These are phyloP conservation scores for Metschnikowia orientalis DNA, from an alignment of 805 yeast genomes.

Conservation along the genomic window DNA sequence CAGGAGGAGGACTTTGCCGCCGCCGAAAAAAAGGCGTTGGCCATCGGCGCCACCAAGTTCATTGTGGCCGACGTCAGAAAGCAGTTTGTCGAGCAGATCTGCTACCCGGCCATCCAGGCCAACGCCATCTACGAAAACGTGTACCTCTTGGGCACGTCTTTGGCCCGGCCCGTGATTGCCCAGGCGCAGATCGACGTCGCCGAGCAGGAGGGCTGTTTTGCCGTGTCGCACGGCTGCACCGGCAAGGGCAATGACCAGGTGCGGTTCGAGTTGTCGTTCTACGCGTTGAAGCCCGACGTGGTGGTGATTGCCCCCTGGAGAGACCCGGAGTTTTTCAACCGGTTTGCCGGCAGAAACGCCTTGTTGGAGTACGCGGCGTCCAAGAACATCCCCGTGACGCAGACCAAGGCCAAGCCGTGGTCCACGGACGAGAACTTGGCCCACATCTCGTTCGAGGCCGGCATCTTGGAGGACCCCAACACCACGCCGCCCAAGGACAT, in stretches of 20 bases:
- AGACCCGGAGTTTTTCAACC: conserved; percentile 87
- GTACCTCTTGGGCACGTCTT: conserved; percentile 91
- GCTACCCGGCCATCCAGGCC: conserved; percentile 95
- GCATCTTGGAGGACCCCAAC: conserved; percentile 97
- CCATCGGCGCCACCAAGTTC: conserved; percentile 95
- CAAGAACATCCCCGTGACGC: conserved; percentile 91
- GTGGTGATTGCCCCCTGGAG: conserved; percentile 99
- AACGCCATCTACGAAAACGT: conserved; percentile 98
- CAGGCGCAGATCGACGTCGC: conserved; percentile 98
- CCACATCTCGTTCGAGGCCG: conserved; percentile 98
- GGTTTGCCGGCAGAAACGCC: conserved; percentile 98
- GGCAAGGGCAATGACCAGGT: conserved; percentile 99
- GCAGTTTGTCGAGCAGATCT: conserved; percentile 88
- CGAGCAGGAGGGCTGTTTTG: conserved; percentile 95
- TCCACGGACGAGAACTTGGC: conserved; percentile 99
- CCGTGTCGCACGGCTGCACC: conserved; percentile 98
- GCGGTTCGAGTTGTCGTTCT: conserved; percentile 93
- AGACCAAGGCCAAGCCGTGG: conserved; percentile 99
- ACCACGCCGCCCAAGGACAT: conserved; percentile 99
- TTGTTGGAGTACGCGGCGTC: conserved; percentile 88
- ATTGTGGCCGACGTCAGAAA: conserved; percentile 92
- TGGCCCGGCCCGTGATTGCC: conserved; percentile 98
- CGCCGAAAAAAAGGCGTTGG: conserved; percentile 92
- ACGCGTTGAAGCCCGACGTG: conserved; percentile 97
- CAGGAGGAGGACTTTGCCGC: conserved; percentile 99